Conservation (phyloP, 2,329 filamentous ascomycete species). For the Emydomyces testavorans region DNA sequence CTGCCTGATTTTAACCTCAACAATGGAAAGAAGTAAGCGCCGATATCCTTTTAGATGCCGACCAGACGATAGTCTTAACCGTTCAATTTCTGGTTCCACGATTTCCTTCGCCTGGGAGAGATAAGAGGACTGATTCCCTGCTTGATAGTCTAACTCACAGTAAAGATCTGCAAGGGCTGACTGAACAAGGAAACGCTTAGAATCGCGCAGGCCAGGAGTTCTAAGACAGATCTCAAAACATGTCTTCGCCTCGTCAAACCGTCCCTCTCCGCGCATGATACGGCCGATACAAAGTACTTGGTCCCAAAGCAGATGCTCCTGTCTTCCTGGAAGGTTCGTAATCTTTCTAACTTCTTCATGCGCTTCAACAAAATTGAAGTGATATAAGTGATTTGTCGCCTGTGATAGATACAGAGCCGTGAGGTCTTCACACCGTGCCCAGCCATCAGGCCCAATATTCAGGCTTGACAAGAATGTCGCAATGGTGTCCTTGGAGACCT, state of each 20-base stretch:
- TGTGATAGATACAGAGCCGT: background rate
- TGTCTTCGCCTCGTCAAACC: background rate
- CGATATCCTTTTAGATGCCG: background rate
- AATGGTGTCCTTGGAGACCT: background rate
- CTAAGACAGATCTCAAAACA: background rate
- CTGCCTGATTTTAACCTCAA: background rate
- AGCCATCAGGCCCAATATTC: background rate
- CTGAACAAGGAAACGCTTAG: background rate
- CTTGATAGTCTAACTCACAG: conserved; percentile 3
- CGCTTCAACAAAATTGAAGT: background rate
- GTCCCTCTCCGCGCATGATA: conserved; percentile 4
- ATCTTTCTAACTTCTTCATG: background rate
- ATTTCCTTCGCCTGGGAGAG: background rate
- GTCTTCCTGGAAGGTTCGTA: background rate
- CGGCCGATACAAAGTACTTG: background rate
- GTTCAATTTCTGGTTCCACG: background rate
- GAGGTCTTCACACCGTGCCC: background rate
- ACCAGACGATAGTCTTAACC: background rate
- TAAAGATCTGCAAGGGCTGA: conserved; percentile 4
- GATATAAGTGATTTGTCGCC: background rate
- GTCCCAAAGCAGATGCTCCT: conserved; percentile 3
- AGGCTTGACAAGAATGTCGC: background rate
- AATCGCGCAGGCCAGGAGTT: background rate
- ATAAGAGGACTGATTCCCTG: background rate
- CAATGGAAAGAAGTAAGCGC: conserved; percentile 5